Evolutionary conservation across 345 rosid species (phyloP), one percentile per base, ranked within the genome.

Genomic region (Ailanthus altissimus): DNA sequence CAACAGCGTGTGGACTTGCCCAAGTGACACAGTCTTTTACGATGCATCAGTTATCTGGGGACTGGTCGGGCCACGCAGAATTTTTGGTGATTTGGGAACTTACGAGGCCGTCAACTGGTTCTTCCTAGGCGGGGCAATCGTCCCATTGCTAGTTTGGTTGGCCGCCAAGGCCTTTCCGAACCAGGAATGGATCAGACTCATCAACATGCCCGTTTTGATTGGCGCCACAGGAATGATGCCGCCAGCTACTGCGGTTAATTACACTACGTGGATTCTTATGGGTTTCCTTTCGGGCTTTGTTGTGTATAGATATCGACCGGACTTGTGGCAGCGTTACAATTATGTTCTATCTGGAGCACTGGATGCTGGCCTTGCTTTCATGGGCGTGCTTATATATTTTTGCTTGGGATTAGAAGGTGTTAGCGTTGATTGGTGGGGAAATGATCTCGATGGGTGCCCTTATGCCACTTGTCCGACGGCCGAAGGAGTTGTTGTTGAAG

Each of bases 41-140:
- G 98, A 96, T 32, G 99, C 99, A 5, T 93, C 99, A 0, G 99
- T 91, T 16, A 93, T 96, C 38, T 96, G 99, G 98, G 98, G 98
- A 23, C 82, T 96, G 65, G 87, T 96, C 0, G 99, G 94, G 18
- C 99, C 99, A 1, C 86, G 98, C 9, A 82, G 97, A 76, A 92
- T 92, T 54, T 96, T 96, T n/a, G 98, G 99, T 12, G 89, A 96
- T 78, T 78, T 91, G 70, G 97, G 98, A 21, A 78, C 82, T 21
- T 96, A 96, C 38, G 85, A 79, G 75, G 90, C 97, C 0, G 68
- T 94, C 32, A 96, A 94, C 56, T 96, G 99, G 99, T 96, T 92
- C 88, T 96, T 96, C 81, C 87, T 96, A 0, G 91, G 21, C 0
- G 99, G 99, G 0, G 97, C 92, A 18, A 79, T 92, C 38, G 97